Base-by-base conservation (phyloP, 2,329 filamentous ascomycete species). In the Aspergillus fumigatiaffinis region DNA sequence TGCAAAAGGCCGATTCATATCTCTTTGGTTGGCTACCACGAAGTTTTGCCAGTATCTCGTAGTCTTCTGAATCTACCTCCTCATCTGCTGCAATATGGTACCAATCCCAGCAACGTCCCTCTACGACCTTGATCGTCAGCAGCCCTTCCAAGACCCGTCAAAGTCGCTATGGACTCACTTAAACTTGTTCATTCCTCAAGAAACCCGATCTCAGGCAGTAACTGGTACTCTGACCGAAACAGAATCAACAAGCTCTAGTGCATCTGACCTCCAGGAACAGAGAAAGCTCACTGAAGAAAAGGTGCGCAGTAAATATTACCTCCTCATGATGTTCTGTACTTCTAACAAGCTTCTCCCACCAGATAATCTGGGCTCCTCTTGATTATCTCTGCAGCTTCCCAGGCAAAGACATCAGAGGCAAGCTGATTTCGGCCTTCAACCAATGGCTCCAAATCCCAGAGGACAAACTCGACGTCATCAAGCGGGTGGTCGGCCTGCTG, bases 351-450 rank as follows among this genome's bases (percentile, higher is more conserved):
- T 17, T 38, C 32, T 38, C 4, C 0, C 32, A 17, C 14, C 14
- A 47, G 44, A 47, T 47, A 21, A 47, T 47, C 44, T 47, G 21
- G 9, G 44, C 44, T 47, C 44, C 44, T 23, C 21, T 47, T 12
- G 44, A 56, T 44, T 38, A 56, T 41, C 44, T 44, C 10, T 35
- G 50, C 50, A 12, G 42, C 35, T 25, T 32, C 9, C 76, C 74
- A 2, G 76, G 76, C 26, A 79, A 79, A 57, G 74, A 77, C 54
- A 68, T 79, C 28, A 72, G 77, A 20, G 64, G 69, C 1, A 71
- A 75, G 56, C 60, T 79, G 44, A 77, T 79, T 59, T 64, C 72
- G n/a, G 75, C 76, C 1, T 77, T 79, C 55, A 74, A 79, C 53
- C 68, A 69, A 20, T 78, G 76, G 71, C 66, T 79, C 12, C 66